Evolutionary conservation across 2,329 filamentous ascomycete species (phyloP).

Genomic region (Aspergillus piperis): DNA sequence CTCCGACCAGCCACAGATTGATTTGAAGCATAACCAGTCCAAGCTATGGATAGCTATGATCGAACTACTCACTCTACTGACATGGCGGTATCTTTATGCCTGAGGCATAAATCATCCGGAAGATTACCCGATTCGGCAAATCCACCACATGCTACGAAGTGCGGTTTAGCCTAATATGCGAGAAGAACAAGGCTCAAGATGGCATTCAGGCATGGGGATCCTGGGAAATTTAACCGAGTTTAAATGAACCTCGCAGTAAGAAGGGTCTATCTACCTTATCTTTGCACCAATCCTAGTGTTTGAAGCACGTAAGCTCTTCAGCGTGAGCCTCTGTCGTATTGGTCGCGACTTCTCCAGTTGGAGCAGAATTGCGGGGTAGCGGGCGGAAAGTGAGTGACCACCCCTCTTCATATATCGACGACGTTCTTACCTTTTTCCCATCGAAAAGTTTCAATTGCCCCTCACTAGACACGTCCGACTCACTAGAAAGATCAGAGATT

Average conservation of each 20-base stretch:
- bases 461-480: neutral
- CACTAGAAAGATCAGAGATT: neutral
- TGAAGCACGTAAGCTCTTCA: neutral
- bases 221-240: slow-evolving; percentile 1
- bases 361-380: slow-evolving; percentile 8
- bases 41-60: neutral
- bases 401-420: neutral
- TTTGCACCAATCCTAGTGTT: too few species aligned
- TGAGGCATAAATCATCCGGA: slow-evolving; percentile 1
- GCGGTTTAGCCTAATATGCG: slow-evolving; percentile 9
- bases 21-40: neutral
- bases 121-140: slow-evolving; percentile 8
- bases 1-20: neutral
- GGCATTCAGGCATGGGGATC: neutral
- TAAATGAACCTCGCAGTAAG: neutral
- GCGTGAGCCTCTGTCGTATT: neutral
- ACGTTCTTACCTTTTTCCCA: neutral
- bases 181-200: neutral
- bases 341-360: neutral
- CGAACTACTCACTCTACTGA: neutral
- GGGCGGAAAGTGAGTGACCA: neutral
- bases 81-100: neutral
- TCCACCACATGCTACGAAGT: neutral
- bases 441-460: neutral
- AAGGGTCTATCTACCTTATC: too few species aligned